These are phyloP conservation scores for Thermomucor indicae-seudaticae DNA, from an alignment of 371 early-diverging fungal species.

Conservation along the genomic window DNA sequence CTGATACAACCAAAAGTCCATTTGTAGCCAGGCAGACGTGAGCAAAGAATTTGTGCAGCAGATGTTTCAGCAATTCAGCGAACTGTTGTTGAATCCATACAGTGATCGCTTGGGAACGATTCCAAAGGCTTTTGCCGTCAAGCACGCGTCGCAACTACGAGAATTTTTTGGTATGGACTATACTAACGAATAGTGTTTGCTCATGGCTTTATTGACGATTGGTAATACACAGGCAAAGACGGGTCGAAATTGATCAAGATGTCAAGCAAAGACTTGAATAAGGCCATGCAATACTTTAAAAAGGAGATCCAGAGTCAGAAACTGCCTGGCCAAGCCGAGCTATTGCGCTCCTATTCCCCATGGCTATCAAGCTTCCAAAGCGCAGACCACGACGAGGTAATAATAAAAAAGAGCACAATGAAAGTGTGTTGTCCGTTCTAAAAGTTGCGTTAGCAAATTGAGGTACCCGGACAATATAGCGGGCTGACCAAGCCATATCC, in stretches of 20 bases:
- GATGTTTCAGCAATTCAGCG: conserved; percentile 29
- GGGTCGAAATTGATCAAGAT: conserved; percentile 40
- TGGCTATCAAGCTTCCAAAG: conserved; percentile 59
- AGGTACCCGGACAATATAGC: conserved; percentile 76
- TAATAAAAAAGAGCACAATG: conserved; percentile 7
- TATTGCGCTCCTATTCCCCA: conserved; percentile 60
- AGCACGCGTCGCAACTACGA: conserved; percentile 43
- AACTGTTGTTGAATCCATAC: conserved; percentile 20
- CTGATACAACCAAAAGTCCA: conserved; percentile 3
- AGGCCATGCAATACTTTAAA: conserved; percentile 30
- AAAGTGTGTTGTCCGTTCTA: neutral
- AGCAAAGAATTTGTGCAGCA: conserved; percentile 11
- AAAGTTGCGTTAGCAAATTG: conserved; percentile 33
- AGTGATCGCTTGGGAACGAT: conserved; percentile 19
- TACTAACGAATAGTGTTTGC: too few relatives aligned
- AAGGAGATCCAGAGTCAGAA: conserved; percentile 32
- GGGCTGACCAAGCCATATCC: conserved; percentile 46
- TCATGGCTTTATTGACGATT: neutral
- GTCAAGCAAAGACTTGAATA: conserved; percentile 29
- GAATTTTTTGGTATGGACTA: conserved; percentile 42
- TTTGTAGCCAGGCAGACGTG: conserved; percentile 5
- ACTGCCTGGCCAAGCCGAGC: conserved; percentile 19
- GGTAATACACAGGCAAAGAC: conserved; percentile 29
- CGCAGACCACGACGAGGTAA: conserved; percentile 33
- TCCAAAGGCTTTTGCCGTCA: conserved; percentile 47